Conservation (phyloP, 345 rosid species). For the Lepidium africanum region DNA sequence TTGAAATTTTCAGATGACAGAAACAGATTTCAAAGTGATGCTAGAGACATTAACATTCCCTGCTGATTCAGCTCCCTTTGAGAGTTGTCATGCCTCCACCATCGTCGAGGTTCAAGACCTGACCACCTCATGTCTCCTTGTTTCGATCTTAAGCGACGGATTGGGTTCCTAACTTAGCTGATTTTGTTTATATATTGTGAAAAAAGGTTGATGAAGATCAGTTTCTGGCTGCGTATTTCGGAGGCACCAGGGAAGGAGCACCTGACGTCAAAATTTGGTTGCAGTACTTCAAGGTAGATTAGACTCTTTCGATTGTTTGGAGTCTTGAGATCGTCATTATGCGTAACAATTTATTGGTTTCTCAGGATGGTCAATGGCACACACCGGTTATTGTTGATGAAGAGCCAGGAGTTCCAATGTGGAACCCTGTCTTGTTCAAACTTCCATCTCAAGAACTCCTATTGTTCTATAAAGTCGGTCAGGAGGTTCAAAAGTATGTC, state of each 20-base stretch:
- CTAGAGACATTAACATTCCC: conserved; percentile 62
- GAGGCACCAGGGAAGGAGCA: conserved; percentile 25
- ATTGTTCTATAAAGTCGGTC: conserved; percentile 82
- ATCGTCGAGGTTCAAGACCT: conserved; percentile 54
- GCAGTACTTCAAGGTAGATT: conserved; percentile 42
- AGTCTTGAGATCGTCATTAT: background rate
- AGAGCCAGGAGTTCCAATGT: conserved; percentile 69
- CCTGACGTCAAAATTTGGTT: conserved; percentile 35
- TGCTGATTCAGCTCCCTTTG: conserved; percentile 64
- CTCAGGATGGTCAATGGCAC: conserved; percentile 66
- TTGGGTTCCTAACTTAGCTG: background rate
- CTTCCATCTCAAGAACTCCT: conserved; percentile 71
- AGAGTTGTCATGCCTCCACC: conserved; percentile 89
- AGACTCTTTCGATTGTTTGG: background rate
- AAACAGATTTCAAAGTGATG: conserved; percentile 28
- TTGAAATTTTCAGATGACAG: conserved; percentile 19
- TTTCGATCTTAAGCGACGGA: background rate
- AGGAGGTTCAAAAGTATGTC: conserved; percentile 68
- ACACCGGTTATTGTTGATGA: conserved; percentile 52
- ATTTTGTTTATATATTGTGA: conserved; percentile 5
- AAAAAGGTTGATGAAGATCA: conserved; percentile 54
- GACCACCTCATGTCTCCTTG: background rate
- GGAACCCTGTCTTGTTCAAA: conserved; percentile 85
- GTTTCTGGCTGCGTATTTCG: conserved; percentile 63
- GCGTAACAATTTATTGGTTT: conserved; percentile 1